Evolutionary conservation across 192 early-diverging fungal genomes (phyloP).

Genomic region (Coemansia sp.): DNA sequence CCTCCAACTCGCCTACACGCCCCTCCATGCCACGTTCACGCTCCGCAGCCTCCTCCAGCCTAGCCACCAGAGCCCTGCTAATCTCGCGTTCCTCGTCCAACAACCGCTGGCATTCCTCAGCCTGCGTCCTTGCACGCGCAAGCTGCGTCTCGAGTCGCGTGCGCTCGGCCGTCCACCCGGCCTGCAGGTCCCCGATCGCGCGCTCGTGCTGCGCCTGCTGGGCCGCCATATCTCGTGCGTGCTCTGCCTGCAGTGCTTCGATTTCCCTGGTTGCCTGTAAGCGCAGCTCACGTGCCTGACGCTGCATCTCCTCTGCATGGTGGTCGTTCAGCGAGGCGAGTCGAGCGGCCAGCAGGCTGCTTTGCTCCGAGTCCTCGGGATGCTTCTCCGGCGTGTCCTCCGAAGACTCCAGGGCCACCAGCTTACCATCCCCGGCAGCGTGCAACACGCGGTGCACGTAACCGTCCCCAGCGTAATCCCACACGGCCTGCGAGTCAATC

Average conservation of each 20-base stretch:
- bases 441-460: constrained; percentile 95
- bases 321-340: constrained; percentile 84
- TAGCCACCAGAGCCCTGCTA: constrained; percentile 54
- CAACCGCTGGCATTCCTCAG: constrained; percentile 72
- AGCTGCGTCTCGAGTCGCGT: constrained; percentile 58
- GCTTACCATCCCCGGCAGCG: constrained; percentile 85
- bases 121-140: constrained; percentile 56
- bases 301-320: constrained; percentile 70
- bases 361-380: constrained; percentile 75
- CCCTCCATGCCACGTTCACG: constrained; percentile 58
- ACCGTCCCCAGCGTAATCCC: constrained; percentile 97
- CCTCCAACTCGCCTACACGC: constrained; percentile 66
- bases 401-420: constrained; percentile 74
- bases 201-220: too few relatives aligned
- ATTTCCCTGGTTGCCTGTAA: constrained; percentile 53
- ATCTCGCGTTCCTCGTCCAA: constrained; percentile 49
- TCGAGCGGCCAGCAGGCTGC: constrained; percentile 76
- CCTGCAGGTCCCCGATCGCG: constrained; percentile 31
- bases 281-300: constrained; percentile 58
- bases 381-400: constrained; percentile 58
- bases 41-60: constrained; percentile 61
- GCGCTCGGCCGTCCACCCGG: constrained; percentile 27
- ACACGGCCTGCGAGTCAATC: constrained; percentile 92
- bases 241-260: background rate
- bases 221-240: too few relatives aligned